Base-by-base conservation (phyloP, 176 grass and related monocot species). In the Hordeum marinum region DNA sequence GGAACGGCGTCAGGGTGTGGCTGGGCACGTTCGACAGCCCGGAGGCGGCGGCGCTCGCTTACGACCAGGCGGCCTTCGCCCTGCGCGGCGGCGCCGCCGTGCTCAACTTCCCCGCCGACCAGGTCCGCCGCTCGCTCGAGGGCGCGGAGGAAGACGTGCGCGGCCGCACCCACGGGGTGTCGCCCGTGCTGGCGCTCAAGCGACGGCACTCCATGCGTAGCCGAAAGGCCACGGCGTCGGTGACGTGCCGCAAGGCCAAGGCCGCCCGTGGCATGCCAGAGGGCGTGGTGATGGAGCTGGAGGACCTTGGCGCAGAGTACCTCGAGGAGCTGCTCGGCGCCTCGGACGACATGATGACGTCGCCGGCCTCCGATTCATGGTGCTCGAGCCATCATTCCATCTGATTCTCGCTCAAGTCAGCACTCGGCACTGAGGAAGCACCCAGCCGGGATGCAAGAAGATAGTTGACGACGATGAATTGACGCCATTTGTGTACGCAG, bases 1-100 rank as follows among this genome's bases (percentile, higher is more conserved):
- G 92, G 78, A 84, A 89, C 84, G 89, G 92, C 35, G 70, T 85
- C 2, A 81, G 92, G 41, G 89, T 94, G 68, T 94, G 92, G 92
- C 83, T 94, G 9, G 92, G 92, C 63, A 94, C 92, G 23, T 94
- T 94, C 83, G 92, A 94, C 45, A 91, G 70, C 83, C 69, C 92
- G 3, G 83, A 94, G 80, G 92, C 55, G 29, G 92, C 92, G 8
- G 92, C 92, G n/a, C n/a, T 94, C 63, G 92, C 92, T 0, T 94
- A 94, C 88, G 92, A 94, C 89, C 92, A 94, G 89, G 92, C 92
- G 5, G 92, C 92, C 8, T 91, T 91, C 58, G 71, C 92, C 13
- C 75, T 87, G 89, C 83, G 89, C 8, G 92, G 92, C 9, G 3
- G 64, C 4, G 36, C 79, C 4, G 89, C 92, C 40, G 89, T 91